Percentiles rank a stretch among this genome's conserved stretches.
phyloP scores from a whole-genome alignment of 2,329 filamentous ascomycete species.

The Sporothrix curviconia region DNA sequence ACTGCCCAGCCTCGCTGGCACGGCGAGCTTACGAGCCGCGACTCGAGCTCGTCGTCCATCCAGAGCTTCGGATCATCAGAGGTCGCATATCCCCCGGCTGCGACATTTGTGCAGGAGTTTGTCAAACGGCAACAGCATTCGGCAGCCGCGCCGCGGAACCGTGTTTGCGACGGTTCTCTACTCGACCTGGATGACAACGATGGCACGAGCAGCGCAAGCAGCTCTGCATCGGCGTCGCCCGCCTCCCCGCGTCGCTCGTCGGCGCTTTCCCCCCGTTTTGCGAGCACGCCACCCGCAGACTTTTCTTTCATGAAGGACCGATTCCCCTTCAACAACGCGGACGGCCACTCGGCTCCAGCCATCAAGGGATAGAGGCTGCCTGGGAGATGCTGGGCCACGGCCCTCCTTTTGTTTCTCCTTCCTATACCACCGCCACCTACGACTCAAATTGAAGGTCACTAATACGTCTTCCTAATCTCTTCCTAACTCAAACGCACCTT shows the following conservation, averaged over 20 bases:
- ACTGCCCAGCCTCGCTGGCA: slow-evolving; percentile 37
- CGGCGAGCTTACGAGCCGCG: slow-evolving; percentile 31
- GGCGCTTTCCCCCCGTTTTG: slow-evolving; percentile 39
- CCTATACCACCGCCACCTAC: not conserved
- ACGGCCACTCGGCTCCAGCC: slow-evolving; percentile 44
- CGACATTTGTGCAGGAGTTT: not conserved
- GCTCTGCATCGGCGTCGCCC: slow-evolving; percentile 28
- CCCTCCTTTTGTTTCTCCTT: not conserved
- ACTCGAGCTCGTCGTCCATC: slow-evolving; percentile 27
- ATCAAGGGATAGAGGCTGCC: slow-evolving; percentile 33
- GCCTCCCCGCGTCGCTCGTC: slow-evolving; percentile 40
- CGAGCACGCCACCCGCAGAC: slow-evolving; percentile 41
- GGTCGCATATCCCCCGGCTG: not conserved
- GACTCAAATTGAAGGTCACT: not conserved
- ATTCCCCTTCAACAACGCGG: slow-evolving; percentile 42
- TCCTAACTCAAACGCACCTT: not conserved
- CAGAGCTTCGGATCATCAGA: slow-evolving; percentile 15
- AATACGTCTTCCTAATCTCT: no score
- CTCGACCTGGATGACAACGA: not conserved
- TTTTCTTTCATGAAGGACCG: slow-evolving; percentile 38
- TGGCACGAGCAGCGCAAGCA: slow-evolving; percentile 18
- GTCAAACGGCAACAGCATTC: not conserved
- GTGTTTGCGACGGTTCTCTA: not conserved
- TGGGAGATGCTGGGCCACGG: not conserved
- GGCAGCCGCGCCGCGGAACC: slow-evolving; percentile 16